Base-by-base conservation (phyloP, 805 yeast genomes). In the Dipodascopsis tothii region DNA sequence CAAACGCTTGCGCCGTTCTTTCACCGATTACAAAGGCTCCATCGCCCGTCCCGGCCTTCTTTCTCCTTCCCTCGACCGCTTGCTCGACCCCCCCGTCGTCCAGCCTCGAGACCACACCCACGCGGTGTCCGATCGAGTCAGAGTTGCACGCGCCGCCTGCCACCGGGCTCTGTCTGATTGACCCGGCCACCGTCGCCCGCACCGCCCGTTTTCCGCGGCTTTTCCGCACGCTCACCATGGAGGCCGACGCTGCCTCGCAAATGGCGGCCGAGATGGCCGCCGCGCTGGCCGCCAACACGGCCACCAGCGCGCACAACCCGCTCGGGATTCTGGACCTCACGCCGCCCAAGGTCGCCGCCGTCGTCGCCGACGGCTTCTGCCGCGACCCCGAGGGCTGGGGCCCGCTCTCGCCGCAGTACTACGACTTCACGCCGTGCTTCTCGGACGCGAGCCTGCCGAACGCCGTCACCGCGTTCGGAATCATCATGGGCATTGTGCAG, bases 341-440 rank as follows among this genome's bases (percentile, higher is more conserved):
- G 17, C 32, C 40, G 28, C 51, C 51, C 18, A 37, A 39, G 21
- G 23, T 36, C 33, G 18, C 27, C 9, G 39, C 17, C 33, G 35
- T 16, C 11, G 33, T 9, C 11, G n/a, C 41, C 4, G 39, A n/a
- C 21, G 51, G 52, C 37, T 46, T 54, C 46, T 56, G 60, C 35
- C 49, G 44, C 34, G 45, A 49, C 23, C 33, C 33, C 35, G 60
- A 57, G 23, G 69, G 68, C 19, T 63, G 68, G 68, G 67, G 67
- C 9, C 69, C 68, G 9, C 43, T 61, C 21, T 52, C 63, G 14
- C 44, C 44, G 18, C 44, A 36, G 18, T 51, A 48, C 30, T 56
- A 50, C 39, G 58, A 46, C 30, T 44, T 66, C 39, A 58, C 66
- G 14, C 63, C 67, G n/a, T 67, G 72, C 48, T 68, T 67, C 41